Percentiles rank a stretch among this genome's conserved stretches.
These are phyloP conservation scores for Auricularia sp. DNA, from an alignment of 768 basidiomycete species.

Conservation along the genomic window DNA sequence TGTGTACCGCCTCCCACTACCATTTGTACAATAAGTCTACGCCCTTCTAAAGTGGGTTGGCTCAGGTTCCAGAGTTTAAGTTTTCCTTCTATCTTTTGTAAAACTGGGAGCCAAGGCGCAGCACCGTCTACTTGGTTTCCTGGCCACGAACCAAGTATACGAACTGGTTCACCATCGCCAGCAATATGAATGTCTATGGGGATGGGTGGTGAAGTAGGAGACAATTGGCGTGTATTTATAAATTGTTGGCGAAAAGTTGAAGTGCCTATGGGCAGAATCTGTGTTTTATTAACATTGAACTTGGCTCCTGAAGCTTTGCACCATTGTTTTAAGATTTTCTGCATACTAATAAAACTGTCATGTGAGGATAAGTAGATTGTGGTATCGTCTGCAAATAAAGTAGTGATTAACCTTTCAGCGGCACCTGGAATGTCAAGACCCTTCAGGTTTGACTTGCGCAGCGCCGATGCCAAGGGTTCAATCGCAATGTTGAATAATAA, in stretches of 20 bases:
- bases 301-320: slow-evolving; percentile 30
- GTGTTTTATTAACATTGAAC: slow-evolving; percentile 34
- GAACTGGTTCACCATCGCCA: not conserved
- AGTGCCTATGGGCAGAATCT: slow-evolving; percentile 22
- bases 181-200: not conserved
- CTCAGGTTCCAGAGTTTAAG: slow-evolving; percentile 12
- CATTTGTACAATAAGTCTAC: not conserved
- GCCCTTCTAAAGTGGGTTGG: not conserved
- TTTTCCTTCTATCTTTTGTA: not conserved
- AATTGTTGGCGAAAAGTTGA: not conserved
- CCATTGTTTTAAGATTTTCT: slow-evolving; percentile 27
- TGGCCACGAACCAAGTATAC: not conserved
- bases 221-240: not conserved
- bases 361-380: slow-evolving; percentile 23
- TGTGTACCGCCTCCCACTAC: not conserved
- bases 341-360: slow-evolving; percentile 20
- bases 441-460: too few relatives aligned
- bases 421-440: slow-evolving; percentile 11
- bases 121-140: not conserved
- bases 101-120: not conserved
- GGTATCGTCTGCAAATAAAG: slow-evolving; percentile 34
- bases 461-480: too few relatives aligned
- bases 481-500: too few relatives aligned
- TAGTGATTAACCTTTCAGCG: slow-evolving; percentile 5
- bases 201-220: not conserved